Evolutionary conservation across 192 early-diverging fungal genomes (phyloP), one percentile per base, ranked within the genome.

Genomic region (Irineochytrium annulatum): DNA sequence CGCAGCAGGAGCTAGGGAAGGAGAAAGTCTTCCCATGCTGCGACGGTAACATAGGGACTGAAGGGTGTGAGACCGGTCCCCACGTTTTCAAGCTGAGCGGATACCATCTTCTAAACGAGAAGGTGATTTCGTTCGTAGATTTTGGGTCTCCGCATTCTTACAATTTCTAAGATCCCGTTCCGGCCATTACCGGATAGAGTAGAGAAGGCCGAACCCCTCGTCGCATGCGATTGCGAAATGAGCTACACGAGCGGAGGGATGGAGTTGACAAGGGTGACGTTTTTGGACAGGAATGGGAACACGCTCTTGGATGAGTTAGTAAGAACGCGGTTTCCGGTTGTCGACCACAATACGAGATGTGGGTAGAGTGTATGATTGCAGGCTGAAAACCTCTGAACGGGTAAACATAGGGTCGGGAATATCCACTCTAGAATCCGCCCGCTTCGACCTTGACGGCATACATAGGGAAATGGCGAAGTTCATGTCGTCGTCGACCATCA

Each of bases 181-280:
- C 44, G 31, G 2, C 28, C 29, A 39, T 28, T 63, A 16, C 52
- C 59, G 11, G 27, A 37, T 0, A 37, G 35, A 11, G 34, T 52
- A 2, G 43, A 58, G 0, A 43, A 56, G 22, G 34, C 52, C 4
- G 32, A 62, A 17, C 16, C 59, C 5, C 48, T 85, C 22, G 77
- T 86, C 20, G 87, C 78, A 0, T 60, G 87, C 52, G 87, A 89
- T 71, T 89, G 87, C 57, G 87, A 89, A 70, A 89, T 89, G 87
- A 83, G 81, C 5, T 89, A 89, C 54, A 89, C 87, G 1, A 77
- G 75, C 11, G 75, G 68, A 1, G 87, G 87, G 2, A 82, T 87
- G 70, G 87, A 89, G 51, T 55, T 86, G 57, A 81, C 82, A 19
- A 70, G 87, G 31, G 54, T 87, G 6, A 82, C 82, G 0, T 79